phyloP scores from a whole-genome alignment of 1,284 basidiomycete genomes.

The Meira miltonrushii region DNA sequence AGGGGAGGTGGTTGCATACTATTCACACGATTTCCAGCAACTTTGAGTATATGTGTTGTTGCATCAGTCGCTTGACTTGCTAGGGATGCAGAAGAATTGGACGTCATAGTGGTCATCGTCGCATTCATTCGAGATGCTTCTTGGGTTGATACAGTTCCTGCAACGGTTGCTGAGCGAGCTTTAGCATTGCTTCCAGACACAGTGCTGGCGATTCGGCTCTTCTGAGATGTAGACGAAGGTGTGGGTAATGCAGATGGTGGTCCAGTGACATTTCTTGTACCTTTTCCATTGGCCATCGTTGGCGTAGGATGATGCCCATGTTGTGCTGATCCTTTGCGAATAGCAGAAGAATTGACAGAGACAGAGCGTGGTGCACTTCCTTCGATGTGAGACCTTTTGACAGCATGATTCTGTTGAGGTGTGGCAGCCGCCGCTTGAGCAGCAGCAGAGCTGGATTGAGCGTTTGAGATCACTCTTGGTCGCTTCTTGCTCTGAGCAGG shows the following conservation, averaged over 20 bases:
- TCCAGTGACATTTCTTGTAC: no score
- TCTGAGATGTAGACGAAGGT: background rate
- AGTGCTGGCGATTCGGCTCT: background rate
- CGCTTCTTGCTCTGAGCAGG: background rate
- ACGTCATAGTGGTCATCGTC: background rate
- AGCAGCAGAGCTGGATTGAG: background rate
- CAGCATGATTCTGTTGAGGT: background rate
- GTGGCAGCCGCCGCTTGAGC: background rate
- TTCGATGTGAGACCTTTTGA: background rate
- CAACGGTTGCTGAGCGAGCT: background rate
- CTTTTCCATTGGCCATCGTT: no score
- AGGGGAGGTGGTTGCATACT: background rate
- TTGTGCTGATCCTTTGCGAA: no score
- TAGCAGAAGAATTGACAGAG: no score
- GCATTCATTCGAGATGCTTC: no score
- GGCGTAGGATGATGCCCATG: background rate
- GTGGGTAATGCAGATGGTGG: background rate
- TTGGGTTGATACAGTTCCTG: no score
- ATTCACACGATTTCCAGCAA: background rate
- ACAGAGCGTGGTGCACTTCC: background rate
- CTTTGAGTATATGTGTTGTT: background rate
- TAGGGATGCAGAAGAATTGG: background rate
- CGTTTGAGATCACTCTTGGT: background rate
- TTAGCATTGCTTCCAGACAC: background rate
- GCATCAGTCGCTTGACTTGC: constrained; percentile 4